Conservation (phyloP, 345 rosid genomes). For the Geranium brycei region DNA sequence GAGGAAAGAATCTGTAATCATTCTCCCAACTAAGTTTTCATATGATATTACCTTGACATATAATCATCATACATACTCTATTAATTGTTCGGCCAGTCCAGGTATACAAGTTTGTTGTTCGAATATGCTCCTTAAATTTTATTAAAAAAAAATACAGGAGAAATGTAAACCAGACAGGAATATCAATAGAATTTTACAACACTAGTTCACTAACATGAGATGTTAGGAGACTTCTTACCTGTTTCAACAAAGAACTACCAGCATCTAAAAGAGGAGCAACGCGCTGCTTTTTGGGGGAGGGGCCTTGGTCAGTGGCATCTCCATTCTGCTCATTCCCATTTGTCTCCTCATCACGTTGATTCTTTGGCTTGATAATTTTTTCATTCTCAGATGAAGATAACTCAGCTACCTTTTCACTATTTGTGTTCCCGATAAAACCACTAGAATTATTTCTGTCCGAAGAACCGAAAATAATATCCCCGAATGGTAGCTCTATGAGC, state of each 20-base stretch:
- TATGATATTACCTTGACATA: neutral
- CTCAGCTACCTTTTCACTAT: slow-evolving; percentile 17
- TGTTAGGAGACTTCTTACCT: slow-evolving; percentile 26
- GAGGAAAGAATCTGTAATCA: neutral
- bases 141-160: neutral
- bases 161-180: neutral
- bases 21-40: neutral
- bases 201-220: neutral
- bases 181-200: neutral
- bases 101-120: neutral
- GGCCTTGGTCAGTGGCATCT: slow-evolving; percentile 30
- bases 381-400: slow-evolving; percentile 23
- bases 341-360: slow-evolving; percentile 18
- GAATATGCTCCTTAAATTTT: neutral
- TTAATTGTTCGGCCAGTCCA: neutral
- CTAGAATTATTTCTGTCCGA: slow-evolving; percentile 20
- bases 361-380: slow-evolving; percentile 20
- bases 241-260: slow-evolving; percentile 58
- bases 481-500: slow-evolving; percentile 82
- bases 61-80: neutral
- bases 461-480: slow-evolving; percentile 49
- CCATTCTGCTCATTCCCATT: slow-evolving; percentile 26
- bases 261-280: slow-evolving; percentile 27
- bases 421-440: slow-evolving; percentile 9
- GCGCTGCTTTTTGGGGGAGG: slow-evolving; percentile 44